Base-by-base conservation (phyloP, 768 basidiomycete genomes). In the Leccinum sublutescens region DNA sequence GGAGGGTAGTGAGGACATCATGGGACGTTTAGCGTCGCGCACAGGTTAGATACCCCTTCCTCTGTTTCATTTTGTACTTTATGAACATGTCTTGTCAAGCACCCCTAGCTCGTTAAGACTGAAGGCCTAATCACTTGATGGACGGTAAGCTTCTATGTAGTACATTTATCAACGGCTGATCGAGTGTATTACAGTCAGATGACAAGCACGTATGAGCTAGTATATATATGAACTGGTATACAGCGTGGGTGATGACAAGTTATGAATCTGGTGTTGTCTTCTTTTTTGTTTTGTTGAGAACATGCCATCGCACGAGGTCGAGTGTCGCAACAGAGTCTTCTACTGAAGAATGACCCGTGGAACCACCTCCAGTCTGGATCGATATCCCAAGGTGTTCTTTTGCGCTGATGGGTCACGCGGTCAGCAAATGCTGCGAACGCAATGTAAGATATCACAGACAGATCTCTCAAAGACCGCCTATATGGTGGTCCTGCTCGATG, bases 311-410 rank as follows among this genome's bases (percentile, higher is more conserved):
- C 21, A 98, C 87, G 19, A 96, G 83, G 66, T 98, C 89, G 43
- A 98, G 79, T 2, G 96, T 93, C 1, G 93, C 91, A 23, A 84
- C 74, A 1, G 94, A 93, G 75, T 98, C 96, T 72, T 95, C 95
- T 1, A 91, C 78, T 0, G 93, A 94, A 52, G 90, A 93, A 76
- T 98, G 96, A 2, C 95, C 95, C 7, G 80, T 78, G 12, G 82
- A 80, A 7, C 83, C 84, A 31, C 81, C 90, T 25, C 89, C 90
- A 11, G 82, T 81, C 71, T 99, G 96, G 56, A 99, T 98, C 58
- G 82, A 79, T 61, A 82, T 82, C 15, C 87, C 87, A 15, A 99
- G 79, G 66, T 89, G 84, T 68, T 95, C 93, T 60, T 88, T 89
- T 7, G 86, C 89, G 29, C 93, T 96, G 64, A 47, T 34, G 15